A percentile compares a stretch with the other conserved stretches of the same genome.
Evolutionary conservation across 176 grass and related monocot genomes (phyloP).

Genomic region (Ananas comosus): DNA sequence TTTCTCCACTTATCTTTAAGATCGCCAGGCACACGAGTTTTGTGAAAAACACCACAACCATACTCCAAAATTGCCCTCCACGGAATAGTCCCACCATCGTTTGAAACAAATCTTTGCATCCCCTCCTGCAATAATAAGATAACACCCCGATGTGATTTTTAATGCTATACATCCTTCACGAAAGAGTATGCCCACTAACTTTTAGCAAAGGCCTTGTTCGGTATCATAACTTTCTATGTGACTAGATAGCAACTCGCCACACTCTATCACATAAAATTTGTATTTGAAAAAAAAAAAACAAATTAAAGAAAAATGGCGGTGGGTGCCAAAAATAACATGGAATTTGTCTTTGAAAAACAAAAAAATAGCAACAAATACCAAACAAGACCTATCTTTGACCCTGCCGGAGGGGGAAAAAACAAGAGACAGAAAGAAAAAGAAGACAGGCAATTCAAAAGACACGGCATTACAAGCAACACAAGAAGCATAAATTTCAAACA

Average conservation of each 20-base stretch:
- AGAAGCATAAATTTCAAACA: background rate
- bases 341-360: too few species aligned
- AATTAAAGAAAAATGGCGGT: too few species aligned
- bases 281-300: too few species aligned
- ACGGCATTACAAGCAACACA: background rate
- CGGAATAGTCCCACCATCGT: constrained; percentile 17
- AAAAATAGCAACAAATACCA: background rate
- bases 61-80: constrained; percentile 44
- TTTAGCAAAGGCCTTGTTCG: too few species aligned
- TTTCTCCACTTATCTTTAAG: constrained; percentile 81
- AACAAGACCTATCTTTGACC: background rate
- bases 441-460: background rate
- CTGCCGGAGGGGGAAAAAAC: background rate
- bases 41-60: constrained; percentile 34
- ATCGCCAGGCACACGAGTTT: constrained; percentile 37
- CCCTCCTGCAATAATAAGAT: constrained; percentile 30
- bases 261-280: too few species aligned
- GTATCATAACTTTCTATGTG: too few species aligned
- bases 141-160: background rate
- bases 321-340: too few species aligned
- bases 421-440: background rate
- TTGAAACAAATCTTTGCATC: constrained; percentile 25
- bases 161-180: background rate
- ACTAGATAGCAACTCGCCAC: too few species aligned
- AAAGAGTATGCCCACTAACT: background rate